phyloP scores from a whole-genome alignment of 345 rosid species.

The Syzygium aromaticum region DNA sequence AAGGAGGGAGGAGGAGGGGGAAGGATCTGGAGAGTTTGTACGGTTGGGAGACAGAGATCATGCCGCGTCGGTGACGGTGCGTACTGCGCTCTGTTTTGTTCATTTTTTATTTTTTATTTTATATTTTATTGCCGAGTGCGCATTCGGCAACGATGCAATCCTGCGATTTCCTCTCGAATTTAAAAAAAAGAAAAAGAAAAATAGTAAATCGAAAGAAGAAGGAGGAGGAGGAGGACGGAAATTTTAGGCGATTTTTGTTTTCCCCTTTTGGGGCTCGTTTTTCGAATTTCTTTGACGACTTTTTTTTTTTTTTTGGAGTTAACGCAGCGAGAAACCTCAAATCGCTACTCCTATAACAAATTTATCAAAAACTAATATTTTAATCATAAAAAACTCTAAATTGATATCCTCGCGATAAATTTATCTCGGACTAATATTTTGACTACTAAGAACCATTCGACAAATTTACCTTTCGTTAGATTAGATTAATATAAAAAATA shows the following conservation, averaged over 20 bases:
- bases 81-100: no score
- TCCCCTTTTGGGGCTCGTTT: neutral
- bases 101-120: no score
- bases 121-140: no score
- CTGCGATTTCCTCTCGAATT: neutral
- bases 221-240: neutral
- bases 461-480: no score
- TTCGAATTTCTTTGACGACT: neutral
- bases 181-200: accelerated
- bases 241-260: neutral
- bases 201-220: neutral
- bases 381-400: no score
- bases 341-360: no score
- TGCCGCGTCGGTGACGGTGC: neutral
- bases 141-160: neutral
- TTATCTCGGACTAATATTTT: no score
- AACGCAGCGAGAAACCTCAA: no score
- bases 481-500: no score
- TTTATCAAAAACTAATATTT: no score
- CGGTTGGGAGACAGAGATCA: neutral
- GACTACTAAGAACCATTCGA: no score
- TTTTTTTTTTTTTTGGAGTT: neutral
- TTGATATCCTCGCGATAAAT: no score
- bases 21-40: neutral
- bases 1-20: neutral